Evolutionary conservation across 495 filamentous ascomycete species (phyloP).

Genomic region (Penicillium nucicola): DNA sequence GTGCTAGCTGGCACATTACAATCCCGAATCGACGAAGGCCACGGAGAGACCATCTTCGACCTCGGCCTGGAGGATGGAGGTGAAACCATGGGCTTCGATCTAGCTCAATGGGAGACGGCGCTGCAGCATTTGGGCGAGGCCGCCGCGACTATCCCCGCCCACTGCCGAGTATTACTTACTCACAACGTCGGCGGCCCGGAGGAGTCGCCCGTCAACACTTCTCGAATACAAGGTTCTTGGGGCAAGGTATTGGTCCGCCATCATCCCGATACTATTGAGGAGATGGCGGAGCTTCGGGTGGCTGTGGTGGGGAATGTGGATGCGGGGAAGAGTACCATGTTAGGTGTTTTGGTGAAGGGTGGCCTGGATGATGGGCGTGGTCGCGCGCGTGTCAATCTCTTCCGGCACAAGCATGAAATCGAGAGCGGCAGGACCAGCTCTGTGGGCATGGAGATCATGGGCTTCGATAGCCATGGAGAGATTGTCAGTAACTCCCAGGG

Average conservation of each 20-base stretch:
- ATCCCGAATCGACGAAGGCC: conserved; percentile 73
- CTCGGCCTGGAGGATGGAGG: conserved; percentile 89
- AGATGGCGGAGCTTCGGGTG: conserved; percentile 93
- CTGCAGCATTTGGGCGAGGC: conserved; percentile 63
- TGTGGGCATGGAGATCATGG: conserved; percentile 98
- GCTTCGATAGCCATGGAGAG: conserved; percentile 86
- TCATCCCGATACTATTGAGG: conserved; percentile 68
- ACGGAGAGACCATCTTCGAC: conserved; percentile 89
- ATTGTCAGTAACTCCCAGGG: conserved; percentile 81
- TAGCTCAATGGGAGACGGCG: conserved; percentile 76
- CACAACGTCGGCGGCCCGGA: conserved; percentile 81
- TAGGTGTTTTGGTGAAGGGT: conserved; percentile 94
- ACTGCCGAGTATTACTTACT: conserved; percentile 78
- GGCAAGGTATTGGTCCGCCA: conserved; percentile 84
- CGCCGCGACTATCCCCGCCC: conserved; percentile 63
- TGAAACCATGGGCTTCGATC: conserved; percentile 80
- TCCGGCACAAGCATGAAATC: conserved; percentile 96
- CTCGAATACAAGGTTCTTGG: conserved; percentile 66
- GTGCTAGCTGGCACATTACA: conserved; percentile 60
- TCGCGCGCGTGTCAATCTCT: conserved; percentile 92
- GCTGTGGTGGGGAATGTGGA: conserved; percentile 98
- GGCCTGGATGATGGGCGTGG: conserved; percentile 92
- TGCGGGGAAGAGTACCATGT: conserved; percentile 94
- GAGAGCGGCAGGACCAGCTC: conserved; percentile 94
- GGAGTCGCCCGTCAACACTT: conserved; percentile 58